Base-by-base conservation (phyloP, 179 eudicot species). In the Carnegiea gigantea region DNA sequence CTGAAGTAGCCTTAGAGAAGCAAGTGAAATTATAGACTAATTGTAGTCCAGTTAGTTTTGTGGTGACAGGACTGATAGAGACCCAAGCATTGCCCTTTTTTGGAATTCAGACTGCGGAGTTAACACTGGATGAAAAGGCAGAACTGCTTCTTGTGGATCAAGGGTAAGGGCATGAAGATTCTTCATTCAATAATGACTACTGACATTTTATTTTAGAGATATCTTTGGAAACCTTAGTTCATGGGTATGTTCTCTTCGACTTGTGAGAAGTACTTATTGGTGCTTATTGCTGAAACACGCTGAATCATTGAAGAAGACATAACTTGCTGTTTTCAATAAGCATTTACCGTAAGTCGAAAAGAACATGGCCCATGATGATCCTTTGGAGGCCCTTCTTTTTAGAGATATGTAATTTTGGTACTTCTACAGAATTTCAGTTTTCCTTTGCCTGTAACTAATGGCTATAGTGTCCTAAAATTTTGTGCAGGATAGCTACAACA, bases 31-130 rank as follows among this genome's bases (percentile, higher is more conserved):
- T 51, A 51, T 12, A 0, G 57, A 51, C 92, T 94, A 80, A 92
- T 86, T n/a, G 76, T 82, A 86, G 79, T 89, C 86, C 93, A 90
- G 99, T 90, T 93, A 96, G 99, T 92, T 96, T 94, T 88, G 91
- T 91, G 92, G 84, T 94, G 92, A 89, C 99, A 94, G 99, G 98
- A 65, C 83, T 94, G 78, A 84, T 94, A 82, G 96, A 89, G 88
- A 72, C 92, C 76, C 92, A 91, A 73, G 92, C 93, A 77, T 77
- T 92, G 78, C 92, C 94, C 24, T 89, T 86, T 82, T 84, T 92
- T 24, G 99, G 99, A 78, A 51, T 94, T 81, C 82, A 87, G 67
- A 77, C 90, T 62, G 85, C 78, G 28, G 92, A 91, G 81, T 78
- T 96, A 80, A 89, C 89, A 78, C 87, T 92, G 86, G 99, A 96